phyloP scores from a whole-genome alignment of 2,329 filamentous ascomycete genomes.

The Lachnellula willkommii region DNA sequence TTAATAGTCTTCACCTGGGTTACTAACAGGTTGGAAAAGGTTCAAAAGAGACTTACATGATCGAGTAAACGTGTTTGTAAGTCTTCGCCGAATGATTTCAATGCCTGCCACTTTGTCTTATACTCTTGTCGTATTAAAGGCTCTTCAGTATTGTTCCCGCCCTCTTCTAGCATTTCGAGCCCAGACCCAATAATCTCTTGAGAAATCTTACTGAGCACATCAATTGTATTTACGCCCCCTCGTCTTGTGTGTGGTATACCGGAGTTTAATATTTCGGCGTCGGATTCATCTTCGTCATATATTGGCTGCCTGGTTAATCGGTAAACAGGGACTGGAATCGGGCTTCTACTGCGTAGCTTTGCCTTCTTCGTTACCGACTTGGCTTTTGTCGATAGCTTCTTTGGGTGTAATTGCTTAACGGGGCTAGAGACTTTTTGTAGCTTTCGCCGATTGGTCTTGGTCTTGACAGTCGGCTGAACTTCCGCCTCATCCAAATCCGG shows the following conservation, averaged over 20 bases:
- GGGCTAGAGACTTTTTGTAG: conserved; percentile 10
- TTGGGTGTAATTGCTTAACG: conserved; percentile 21
- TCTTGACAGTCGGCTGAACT: conserved; percentile 7
- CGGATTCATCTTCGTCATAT: conserved; percentile 37
- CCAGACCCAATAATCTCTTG: conserved; percentile 53
- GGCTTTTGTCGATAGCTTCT: conserved; percentile 12
- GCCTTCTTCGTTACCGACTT: conserved; percentile 23
- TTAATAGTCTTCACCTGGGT: conserved; percentile 45
- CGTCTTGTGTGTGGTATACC: conserved; percentile 49
- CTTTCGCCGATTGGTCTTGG: conserved; percentile 15
- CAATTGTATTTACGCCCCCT: conserved; percentile 56
- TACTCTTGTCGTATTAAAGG: conserved; percentile 47
- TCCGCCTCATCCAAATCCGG: conserved; percentile 40
- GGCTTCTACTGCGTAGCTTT: conserved; percentile 35
- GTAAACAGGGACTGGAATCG: conserved; percentile 55
- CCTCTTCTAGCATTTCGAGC: conserved; percentile 43
- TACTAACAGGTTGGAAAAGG: conserved; percentile 1
- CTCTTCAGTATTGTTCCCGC: conserved; percentile 39
- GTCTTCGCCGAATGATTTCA: conserved; percentile 56
- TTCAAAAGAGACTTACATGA: conserved; percentile 44
- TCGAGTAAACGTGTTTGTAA: conserved; percentile 50
- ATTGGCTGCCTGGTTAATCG: conserved; percentile 49
- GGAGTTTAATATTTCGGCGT: conserved; percentile 42
- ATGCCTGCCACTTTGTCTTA: conserved; percentile 48
- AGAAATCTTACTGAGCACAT: conserved; percentile 57